Evolutionary conservation across 768 basidiomycete genomes (phyloP).

Genomic region (Lentinula guzmanii): DNA sequence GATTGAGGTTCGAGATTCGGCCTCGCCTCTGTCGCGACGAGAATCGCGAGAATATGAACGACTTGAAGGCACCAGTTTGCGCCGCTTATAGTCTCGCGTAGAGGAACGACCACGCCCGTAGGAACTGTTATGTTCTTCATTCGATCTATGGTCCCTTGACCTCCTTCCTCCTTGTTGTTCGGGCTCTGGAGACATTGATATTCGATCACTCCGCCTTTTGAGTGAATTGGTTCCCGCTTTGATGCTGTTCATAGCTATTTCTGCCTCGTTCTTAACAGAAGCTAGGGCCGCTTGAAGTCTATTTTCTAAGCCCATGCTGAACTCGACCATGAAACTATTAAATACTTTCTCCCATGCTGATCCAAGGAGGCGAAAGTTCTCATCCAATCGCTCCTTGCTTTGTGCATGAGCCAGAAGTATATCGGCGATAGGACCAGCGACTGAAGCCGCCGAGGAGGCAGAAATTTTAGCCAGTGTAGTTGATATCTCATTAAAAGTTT

Average conservation of each 20-base stretch:
- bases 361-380: conserved; percentile 32
- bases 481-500: conserved; percentile 45
- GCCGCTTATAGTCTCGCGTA: conserved; percentile 1
- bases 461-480: conserved; percentile 40
- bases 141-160: neutral
- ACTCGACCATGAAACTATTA: conserved; percentile 31
- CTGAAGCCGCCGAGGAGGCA: conserved; percentile 30
- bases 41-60: neutral
- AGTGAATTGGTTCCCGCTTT: conserved; percentile 7
- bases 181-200: neutral
- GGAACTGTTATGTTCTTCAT: neutral
- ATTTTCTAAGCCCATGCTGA: conserved; percentile 30
- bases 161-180: neutral
- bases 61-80: neutral
- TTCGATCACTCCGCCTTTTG: neutral
- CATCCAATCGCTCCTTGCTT: conserved; percentile 34
- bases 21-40: neutral
- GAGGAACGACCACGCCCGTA: neutral
- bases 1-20: neutral
- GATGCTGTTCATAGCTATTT: conserved; percentile 9
- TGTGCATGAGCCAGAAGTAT: conserved; percentile 36
- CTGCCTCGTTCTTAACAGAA: conserved; percentile 24
- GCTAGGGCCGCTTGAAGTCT: conserved; percentile 26
- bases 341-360: conserved; percentile 43
- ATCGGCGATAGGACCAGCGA: conserved; percentile 40